These are phyloP conservation scores for Lizanozyma gosingica DNA, from an alignment of 1,139 yeast genomes.

Conservation along the genomic window DNA sequence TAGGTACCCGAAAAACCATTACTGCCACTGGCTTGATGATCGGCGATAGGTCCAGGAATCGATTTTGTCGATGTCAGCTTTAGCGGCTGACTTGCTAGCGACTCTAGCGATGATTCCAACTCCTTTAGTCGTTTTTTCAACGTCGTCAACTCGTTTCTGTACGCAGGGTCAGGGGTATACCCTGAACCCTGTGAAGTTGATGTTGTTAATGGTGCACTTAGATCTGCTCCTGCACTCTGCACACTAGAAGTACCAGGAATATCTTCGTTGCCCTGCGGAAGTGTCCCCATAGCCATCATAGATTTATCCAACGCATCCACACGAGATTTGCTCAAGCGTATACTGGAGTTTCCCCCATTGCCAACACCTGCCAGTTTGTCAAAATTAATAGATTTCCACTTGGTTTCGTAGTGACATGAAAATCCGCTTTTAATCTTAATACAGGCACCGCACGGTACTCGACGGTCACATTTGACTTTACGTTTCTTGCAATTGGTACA, in stretches of 20 bases:
- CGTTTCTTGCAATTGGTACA: constrained; percentile 21
- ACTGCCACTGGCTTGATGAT: too few species aligned
- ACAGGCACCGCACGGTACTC: constrained; percentile 20
- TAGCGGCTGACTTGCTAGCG: not conserved
- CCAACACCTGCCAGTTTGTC: not conserved
- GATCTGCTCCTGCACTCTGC: too few species aligned
- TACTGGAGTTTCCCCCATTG: not conserved
- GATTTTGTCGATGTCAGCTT: not conserved
- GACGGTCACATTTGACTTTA: constrained; percentile 23
- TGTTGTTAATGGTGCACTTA: too few species aligned
- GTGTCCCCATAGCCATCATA: not conserved
- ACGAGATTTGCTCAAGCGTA: not conserved
- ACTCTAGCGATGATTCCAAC: not conserved
- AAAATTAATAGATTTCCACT: constrained; percentile 7
- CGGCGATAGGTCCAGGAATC: not conserved
- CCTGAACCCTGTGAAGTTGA: too few species aligned
- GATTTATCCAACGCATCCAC: not conserved
- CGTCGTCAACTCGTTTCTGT: not conserved
- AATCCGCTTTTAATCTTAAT: constrained; percentile 13
- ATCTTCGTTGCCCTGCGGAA: too few species aligned
- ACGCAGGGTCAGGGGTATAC: not conserved
- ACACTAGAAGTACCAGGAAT: too few species aligned
- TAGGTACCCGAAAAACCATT: too few species aligned
- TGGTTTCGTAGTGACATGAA: constrained; percentile 12
- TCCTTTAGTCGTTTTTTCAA: not conserved